A percentile compares a stretch with the other conserved stretches of the same genome.
Evolutionary conservation across 257 asterid species (phyloP).

Genomic region (Verbena officinalis): DNA sequence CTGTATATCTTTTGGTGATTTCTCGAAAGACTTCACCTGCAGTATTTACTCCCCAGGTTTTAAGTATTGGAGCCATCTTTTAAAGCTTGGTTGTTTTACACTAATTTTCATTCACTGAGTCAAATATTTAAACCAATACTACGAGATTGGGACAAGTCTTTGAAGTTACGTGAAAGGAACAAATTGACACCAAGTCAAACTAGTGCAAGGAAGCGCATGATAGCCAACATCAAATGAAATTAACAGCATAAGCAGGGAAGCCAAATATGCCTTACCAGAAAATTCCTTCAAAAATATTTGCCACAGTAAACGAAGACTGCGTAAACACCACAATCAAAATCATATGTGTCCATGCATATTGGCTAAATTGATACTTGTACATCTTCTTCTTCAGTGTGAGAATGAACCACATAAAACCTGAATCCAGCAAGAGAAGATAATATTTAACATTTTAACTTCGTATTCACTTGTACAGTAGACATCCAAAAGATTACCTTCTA

Average conservation of each 20-base stretch:
- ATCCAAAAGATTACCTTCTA: conserved; percentile 3
- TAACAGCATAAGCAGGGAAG: conserved; percentile 4
- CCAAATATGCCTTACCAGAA: conserved; percentile 59
- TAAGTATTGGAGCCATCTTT: not conserved
- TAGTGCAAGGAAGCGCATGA: not conserved
- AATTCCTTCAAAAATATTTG: conserved; percentile 87
- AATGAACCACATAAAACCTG: conserved; percentile 97
- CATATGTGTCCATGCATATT: conserved; percentile 98
- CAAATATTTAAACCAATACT: not conserved
- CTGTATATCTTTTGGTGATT: conserved; percentile 1
- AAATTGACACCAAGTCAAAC: conserved; percentile 5
- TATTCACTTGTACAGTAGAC: not conserved
- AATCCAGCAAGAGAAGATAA: conserved; percentile 25
- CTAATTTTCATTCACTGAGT: conserved; percentile 3
- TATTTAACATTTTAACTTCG: conserved; percentile 23
- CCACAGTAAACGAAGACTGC: conserved; percentile 82
- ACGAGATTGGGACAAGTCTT: conserved; percentile 3
- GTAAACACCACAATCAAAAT: conserved; percentile 83
- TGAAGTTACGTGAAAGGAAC: not conserved
- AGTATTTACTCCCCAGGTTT: not conserved
- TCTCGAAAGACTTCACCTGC: conserved; percentile 6
- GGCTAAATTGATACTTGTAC: conserved; percentile 96
- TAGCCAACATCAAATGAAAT: conserved; percentile 19
- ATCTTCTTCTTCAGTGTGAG: conserved; percentile 85
- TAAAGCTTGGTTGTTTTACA: not conserved